A percentile compares a stretch with the other conserved stretches of the same genome.
These are phyloP conservation scores for Torrubiellomyces zombiae DNA, from an alignment of 2,329 filamentous ascomycete genomes.

Conservation along the genomic window DNA sequence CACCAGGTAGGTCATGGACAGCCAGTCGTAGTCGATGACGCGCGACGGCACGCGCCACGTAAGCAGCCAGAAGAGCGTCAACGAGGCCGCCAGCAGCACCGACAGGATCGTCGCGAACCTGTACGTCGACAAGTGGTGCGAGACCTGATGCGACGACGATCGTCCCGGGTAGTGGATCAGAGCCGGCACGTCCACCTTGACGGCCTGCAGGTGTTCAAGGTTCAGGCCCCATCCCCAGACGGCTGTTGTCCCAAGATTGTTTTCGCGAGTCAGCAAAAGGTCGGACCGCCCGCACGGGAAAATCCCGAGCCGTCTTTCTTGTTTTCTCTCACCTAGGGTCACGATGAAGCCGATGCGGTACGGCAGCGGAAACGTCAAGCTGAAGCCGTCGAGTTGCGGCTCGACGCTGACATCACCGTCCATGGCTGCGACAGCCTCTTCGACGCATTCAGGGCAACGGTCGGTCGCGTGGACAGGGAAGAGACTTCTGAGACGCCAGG, in stretches of 20 bases:
- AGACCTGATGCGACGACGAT: conserved; percentile 48
- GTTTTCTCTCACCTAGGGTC: too few species aligned
- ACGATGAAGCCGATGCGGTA: conserved; percentile 78
- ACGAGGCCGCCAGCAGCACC: conserved; percentile 50
- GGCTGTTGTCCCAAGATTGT: too few species aligned
- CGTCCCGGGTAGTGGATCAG: conserved; percentile 77
- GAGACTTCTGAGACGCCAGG: too few species aligned
- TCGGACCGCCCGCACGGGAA: not conserved
- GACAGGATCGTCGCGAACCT: conserved; percentile 67
- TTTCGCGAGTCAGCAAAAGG: conserved; percentile 4
- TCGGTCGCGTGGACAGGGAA: too few species aligned
- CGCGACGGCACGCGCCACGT: conserved; percentile 53
- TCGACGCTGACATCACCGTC: conserved; percentile 60
- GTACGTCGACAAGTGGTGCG: conserved; percentile 73
- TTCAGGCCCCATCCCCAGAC: conserved; percentile 94
- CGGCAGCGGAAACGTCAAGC: conserved; percentile 70
- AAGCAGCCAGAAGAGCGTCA: conserved; percentile 69
- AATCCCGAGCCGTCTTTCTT: too few species aligned
- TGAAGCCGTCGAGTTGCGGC: conserved; percentile 65
- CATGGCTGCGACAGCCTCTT: conserved; percentile 37
- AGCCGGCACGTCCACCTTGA: conserved; percentile 73
- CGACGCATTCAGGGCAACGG: too few species aligned
- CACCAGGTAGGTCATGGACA: conserved; percentile 71
- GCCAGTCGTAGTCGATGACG: conserved; percentile 65
- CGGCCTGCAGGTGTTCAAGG: conserved; percentile 65